Base-by-base conservation (phyloP, 768 basidiomycete genomes). In the Cyclocybe cylindracea region DNA sequence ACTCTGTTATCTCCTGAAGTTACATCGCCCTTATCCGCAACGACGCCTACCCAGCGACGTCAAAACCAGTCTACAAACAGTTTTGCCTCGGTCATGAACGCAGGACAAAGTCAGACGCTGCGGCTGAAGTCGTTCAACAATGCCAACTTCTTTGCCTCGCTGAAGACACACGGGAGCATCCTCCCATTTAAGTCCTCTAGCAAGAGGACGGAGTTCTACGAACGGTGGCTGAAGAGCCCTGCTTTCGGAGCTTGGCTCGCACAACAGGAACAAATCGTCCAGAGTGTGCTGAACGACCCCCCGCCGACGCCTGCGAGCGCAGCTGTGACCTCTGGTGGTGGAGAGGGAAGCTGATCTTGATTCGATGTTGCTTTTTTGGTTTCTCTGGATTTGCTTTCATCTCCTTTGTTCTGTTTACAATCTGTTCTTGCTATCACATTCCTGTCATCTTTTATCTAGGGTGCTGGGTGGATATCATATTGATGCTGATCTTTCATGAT, bases 161-260 rank as follows among this genome's bases (percentile, higher is more conserved):
- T 94, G 19, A 89, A 87, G 59, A 69, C 77, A 2, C 77, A 87
- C 60, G 89, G 90, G 2, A 78, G 83, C 33, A 75, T 85, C 7
- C 70, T 94, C 6, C 89, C 91, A 11, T 94, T 94, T 71, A 84
- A 83, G 54, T 86, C 85, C 10, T 72, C 75, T 7, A 73, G 74
- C 41, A 85, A 83, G 60, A 79, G 83, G 53, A 81, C 71, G 43
- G 87, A 86, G 57, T 94, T 92, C 66, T 93, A 93, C 58, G 82
- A 86, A 67, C 74, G 77, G 66, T 91, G 90, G 85, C 59, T 93
- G 37, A 80, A 84, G 60, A 85, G 84, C 2, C 86, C 87, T 2
- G 80, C 84, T 7, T 94, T 94, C 68, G 90, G 87, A 13, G 55
- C 87, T 37, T 94, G 91, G 90, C 71, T 94, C 24, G 85, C 85